A percentile compares a stretch with the other conserved stretches of the same genome.
These are phyloP conservation scores for Hyaloscypha variabilis DNA, from an alignment of 495 filamentous ascomycete genomes.

Conservation along the genomic window DNA sequence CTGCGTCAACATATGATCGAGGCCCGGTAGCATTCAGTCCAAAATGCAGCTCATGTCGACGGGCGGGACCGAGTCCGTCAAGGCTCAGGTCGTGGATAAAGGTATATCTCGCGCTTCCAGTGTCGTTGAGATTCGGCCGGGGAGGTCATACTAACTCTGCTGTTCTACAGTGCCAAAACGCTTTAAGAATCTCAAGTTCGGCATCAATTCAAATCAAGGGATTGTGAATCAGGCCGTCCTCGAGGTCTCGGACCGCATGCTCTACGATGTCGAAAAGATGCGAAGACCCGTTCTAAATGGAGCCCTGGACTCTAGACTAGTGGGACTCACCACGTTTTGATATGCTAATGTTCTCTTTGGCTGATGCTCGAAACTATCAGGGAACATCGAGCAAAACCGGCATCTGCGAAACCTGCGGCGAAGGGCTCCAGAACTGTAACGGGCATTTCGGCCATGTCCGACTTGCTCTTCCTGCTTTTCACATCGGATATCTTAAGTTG, in stretches of 20 bases:
- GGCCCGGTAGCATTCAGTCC: not conserved
- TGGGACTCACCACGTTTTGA: conserved; percentile 31
- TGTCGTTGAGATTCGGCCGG: conserved; percentile 52
- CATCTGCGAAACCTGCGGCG: conserved; percentile 79
- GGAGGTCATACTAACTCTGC: not conserved
- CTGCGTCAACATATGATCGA: not conserved
- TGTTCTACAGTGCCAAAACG: conserved; percentile 46
- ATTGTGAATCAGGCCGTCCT: conserved; percentile 93
- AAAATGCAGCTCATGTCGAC: conserved; percentile 26
- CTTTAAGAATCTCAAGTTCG: conserved; percentile 92
- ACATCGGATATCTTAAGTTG: conserved; percentile 92
- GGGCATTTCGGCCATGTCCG: conserved; percentile 94
- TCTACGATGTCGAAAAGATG: conserved; percentile 82
- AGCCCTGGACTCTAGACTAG: conserved; percentile 80
- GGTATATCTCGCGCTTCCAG: conserved; percentile 49
- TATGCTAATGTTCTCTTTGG: conserved; percentile 13
- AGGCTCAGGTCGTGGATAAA: conserved; percentile 87
- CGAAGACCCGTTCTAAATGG: conserved; percentile 75
- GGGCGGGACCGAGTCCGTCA: conserved; percentile 55
- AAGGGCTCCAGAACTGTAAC: conserved; percentile 76
- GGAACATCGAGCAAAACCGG: conserved; percentile 81
- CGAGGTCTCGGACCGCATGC: conserved; percentile 85
- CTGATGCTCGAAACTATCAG: conserved; percentile 21
- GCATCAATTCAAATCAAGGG: conserved; percentile 88
- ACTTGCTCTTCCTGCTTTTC: conserved; percentile 87